Evolutionary conservation across 139 green algal genomes (phyloP).

Genomic region (Klebsormidium nitens): DNA sequence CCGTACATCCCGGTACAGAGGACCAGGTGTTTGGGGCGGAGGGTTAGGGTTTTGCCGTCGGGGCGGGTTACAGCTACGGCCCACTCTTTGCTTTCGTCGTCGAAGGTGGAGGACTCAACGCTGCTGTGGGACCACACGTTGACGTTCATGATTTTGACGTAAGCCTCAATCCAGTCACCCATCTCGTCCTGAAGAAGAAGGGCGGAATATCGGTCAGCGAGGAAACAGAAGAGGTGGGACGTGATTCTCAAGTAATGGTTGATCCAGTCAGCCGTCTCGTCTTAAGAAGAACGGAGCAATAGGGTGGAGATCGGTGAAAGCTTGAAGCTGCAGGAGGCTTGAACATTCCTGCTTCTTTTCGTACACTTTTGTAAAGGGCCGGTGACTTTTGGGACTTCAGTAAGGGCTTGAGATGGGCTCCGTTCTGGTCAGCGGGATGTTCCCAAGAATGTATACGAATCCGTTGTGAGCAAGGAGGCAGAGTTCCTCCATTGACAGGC

Average conservation of each 20-base stretch:
- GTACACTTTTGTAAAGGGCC: too few relatives aligned
- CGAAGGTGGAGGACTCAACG: neutral
- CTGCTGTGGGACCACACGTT: neutral
- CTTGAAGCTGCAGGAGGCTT: too few relatives aligned
- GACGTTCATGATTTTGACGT: neutral
- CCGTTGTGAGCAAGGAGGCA: too few relatives aligned
- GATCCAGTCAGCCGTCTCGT: neutral
- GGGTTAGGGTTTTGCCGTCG: neutral
- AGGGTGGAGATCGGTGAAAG: too few relatives aligned
- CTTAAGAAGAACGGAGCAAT: neutral
- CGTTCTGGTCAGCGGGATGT: too few relatives aligned
- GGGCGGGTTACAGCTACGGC: neutral
- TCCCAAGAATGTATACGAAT: too few relatives aligned
- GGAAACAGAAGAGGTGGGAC: neutral
- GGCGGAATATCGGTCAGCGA: neutral
- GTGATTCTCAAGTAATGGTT: neutral
- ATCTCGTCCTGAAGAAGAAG: neutral
- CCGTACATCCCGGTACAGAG: neutral
- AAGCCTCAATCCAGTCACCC: neutral
- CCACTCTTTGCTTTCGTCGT: neutral
- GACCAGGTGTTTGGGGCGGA: neutral
- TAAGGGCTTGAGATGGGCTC: too few relatives aligned
- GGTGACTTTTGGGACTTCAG: too few relatives aligned
- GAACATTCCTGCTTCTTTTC: too few relatives aligned
- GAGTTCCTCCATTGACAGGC: too few relatives aligned